A percentile compares a stretch with the other conserved stretches of the same genome.
These are phyloP conservation scores for Malassezia obtusa DNA, from an alignment of 1,284 basidiomycete species.

Conservation along the genomic window DNA sequence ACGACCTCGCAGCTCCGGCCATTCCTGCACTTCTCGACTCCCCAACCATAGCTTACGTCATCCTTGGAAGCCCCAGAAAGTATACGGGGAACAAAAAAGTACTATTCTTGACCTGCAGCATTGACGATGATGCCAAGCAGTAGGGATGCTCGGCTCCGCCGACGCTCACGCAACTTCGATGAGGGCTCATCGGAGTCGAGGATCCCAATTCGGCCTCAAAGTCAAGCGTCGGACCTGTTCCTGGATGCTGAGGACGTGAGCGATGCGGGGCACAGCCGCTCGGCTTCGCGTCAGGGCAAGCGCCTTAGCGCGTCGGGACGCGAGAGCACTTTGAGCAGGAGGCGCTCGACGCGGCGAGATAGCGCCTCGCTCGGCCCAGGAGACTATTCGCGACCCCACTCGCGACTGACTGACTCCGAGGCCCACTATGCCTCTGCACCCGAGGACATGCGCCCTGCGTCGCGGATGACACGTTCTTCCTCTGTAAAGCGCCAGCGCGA, in stretches of 20 bases:
- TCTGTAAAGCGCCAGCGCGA: background rate
- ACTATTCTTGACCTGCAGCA: too few relatives aligned
- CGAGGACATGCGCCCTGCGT: background rate
- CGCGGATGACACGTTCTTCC: background rate
- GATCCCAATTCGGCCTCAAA: background rate
- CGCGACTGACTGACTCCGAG: background rate
- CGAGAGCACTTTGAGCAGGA: background rate
- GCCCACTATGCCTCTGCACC: background rate
- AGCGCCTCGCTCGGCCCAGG: background rate
- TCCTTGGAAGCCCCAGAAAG: too few relatives aligned
- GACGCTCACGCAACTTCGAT: background rate
- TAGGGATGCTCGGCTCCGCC: background rate
- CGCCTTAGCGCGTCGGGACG: background rate
- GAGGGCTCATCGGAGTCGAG: background rate
- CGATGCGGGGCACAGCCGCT: background rate
- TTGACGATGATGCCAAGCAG: background rate
- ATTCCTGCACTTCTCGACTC: background rate
- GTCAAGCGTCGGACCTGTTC: background rate
- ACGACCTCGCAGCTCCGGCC: slow-evolving; percentile 1
- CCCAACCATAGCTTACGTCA: background rate
- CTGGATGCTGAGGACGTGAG: background rate
- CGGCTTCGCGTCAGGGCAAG: background rate
- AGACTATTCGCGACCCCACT: background rate
- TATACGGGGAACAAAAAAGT: too few relatives aligned
- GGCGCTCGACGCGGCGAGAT: background rate